Base-by-base conservation (phyloP, 805 yeast genomes). In the Nematodospora valgi region DNA sequence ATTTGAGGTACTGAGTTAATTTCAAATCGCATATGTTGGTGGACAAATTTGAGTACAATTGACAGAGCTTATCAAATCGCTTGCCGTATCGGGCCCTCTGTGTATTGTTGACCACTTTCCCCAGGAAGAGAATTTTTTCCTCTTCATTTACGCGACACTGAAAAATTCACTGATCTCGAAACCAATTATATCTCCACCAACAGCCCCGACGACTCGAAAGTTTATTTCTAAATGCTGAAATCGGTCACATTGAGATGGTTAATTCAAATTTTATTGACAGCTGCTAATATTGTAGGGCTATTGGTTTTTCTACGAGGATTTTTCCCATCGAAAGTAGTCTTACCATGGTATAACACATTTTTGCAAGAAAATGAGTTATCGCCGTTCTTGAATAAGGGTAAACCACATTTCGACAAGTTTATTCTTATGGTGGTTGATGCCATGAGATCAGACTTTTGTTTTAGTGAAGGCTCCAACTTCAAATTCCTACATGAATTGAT, bases 401-500 rank as follows among this genome's bases (percentile, higher is more conserved):
- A 52, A 43, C 65, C 78, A 1, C 70, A 70, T 38, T 91, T 86
- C 51, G 73, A 78, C 32, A 81, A 78, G 47, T 58, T 88, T 14
- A 76, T 93, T 0, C 56, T 93, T 15, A 80, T 93, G 76, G 91
- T 93, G 2, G 82, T 93, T 7, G 99, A 93, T 61, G 98, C 98
- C 2, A 64, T 93, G 65, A 64, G 99, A 44, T 71, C 93, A 13
- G 99, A 93, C 54, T 91, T 89, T 55, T 58, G 88, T 58, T 91
- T 76, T 51, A 72, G 84, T 2, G 63, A 74, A 10, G 38, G 46
- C 12, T 86, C 96, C 0, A 52, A 74, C 6, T 86, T 93, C 84
- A 27, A 50, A 0, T 77, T 74, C 49, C 72, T 84, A 0, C 98
- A 91, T 45, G 43, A 59, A 2, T 59, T 89, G 38, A 62, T 91